These are phyloP conservation scores for Scytalidium sp. DNA, from an alignment of 2,329 filamentous ascomycete species.

Conservation along the genomic window DNA sequence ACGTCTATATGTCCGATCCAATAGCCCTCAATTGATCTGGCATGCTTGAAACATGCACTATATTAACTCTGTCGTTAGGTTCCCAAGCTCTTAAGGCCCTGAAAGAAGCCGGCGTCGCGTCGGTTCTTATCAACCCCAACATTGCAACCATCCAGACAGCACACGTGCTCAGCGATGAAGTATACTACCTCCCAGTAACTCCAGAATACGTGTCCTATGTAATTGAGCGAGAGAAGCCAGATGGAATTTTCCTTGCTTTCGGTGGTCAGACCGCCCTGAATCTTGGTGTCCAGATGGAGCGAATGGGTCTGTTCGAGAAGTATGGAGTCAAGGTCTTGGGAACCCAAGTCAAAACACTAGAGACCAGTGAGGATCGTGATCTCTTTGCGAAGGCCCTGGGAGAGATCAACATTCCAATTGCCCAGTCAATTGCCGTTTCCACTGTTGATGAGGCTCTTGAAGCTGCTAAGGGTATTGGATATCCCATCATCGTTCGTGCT, in stretches of 20 bases:
- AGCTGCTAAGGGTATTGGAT: constrained; percentile 83
- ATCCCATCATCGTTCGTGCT: constrained; percentile 96
- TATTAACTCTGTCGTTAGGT: constrained; percentile 48
- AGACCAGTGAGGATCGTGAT: constrained; percentile 94
- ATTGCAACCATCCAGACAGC: constrained; percentile 98
- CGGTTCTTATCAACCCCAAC: constrained; percentile 95
- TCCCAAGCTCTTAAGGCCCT: constrained; percentile 95
- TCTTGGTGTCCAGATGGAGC: constrained; percentile 95
- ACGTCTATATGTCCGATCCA: not conserved
- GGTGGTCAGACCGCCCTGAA: constrained; percentile 97
- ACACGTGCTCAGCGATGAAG: constrained; percentile 91
- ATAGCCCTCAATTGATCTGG: not conserved
- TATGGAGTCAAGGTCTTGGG: constrained; percentile 95
- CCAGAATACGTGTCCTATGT: constrained; percentile 97
- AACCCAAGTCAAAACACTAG: constrained; percentile 89
- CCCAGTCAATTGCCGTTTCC: constrained; percentile 88
- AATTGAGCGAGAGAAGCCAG: constrained; percentile 91
- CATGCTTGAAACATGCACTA: constrained; percentile 3
- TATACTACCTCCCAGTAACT: constrained; percentile 97
- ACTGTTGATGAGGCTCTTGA: constrained; percentile 90
- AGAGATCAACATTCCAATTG: constrained; percentile 96
- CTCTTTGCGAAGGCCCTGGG: constrained; percentile 93
- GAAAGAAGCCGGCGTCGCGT: constrained; percentile 89
- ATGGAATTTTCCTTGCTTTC: constrained; percentile 96
- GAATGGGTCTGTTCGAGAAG: constrained; percentile 90